Percentiles rank a stretch among this genome's conserved stretches.
phyloP scores from a whole-genome alignment of 345 rosid species.

The Corymbia maculata region DNA sequence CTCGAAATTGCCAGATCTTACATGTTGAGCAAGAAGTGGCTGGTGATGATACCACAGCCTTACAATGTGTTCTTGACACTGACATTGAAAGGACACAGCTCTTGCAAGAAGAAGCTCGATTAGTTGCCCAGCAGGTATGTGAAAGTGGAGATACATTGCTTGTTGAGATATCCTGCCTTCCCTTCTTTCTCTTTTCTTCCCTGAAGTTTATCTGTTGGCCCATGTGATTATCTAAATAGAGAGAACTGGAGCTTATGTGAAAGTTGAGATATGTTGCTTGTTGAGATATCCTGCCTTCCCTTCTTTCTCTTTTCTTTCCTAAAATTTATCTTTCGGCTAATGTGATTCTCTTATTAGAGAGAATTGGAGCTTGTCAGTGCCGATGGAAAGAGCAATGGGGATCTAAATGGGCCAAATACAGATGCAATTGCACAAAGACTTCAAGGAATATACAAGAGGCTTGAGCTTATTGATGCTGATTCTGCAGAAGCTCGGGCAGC shows the following conservation, averaged over 20 bases:
- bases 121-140: slow-evolving; percentile 66
- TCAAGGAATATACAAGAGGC: slow-evolving; percentile 89
- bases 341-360: slow-evolving; percentile 28
- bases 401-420: slow-evolving; percentile 32
- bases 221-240: slow-evolving; percentile 18
- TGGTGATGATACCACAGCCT: slow-evolving; percentile 83
- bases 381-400: slow-evolving; percentile 30
- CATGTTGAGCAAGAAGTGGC: slow-evolving; percentile 98
- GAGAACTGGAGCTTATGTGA: slow-evolving; percentile 43
- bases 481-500: slow-evolving; percentile 97
- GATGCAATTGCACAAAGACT: slow-evolving; percentile 65
- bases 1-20: slow-evolving; percentile 87
- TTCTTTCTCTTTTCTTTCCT: not conserved
- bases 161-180: not conserved
- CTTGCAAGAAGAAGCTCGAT: slow-evolving; percentile 65
- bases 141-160: not conserved
- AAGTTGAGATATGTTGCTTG: not conserved
- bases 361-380: slow-evolving; percentile 54
- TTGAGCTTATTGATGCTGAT: slow-evolving; percentile 83
- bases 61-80: slow-evolving; percentile 90
- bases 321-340: not conserved
- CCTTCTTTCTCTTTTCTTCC: not conserved
- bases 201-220: not conserved
- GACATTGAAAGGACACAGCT: slow-evolving; percentile 87
- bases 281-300: not conserved